Evolutionary conservation across 257 asterid genomes (phyloP).

Genomic region (Capsicum pubescens): DNA sequence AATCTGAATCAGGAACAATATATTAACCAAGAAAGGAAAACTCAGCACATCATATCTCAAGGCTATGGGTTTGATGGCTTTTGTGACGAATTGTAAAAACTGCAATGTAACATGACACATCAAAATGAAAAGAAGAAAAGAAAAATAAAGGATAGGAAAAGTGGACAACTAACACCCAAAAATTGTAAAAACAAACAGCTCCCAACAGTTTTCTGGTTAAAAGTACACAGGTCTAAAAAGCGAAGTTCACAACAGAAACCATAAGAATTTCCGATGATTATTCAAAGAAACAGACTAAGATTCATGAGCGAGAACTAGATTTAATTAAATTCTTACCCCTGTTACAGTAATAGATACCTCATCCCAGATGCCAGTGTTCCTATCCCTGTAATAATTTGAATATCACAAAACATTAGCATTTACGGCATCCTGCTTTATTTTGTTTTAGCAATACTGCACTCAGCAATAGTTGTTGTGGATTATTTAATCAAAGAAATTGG

Average conservation of each 20-base stretch:
- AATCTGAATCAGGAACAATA: conserved; percentile 40
- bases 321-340: conserved; percentile 66
- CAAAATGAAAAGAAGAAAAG: neutral
- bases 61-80: conserved; percentile 2
- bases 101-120: neutral
- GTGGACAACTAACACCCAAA: neutral
- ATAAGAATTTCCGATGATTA: neutral
- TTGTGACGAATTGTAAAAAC: neutral
- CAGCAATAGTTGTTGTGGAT: neutral
- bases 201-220: neutral
- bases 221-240: neutral
- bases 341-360: conserved; percentile 89
- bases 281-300: conserved; percentile 9
- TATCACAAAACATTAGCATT: conserved; percentile 18
- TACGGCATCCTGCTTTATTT: neutral
- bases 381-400: conserved; percentile 65
- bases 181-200: neutral
- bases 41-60: neutral
- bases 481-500: conserved; percentile 5
- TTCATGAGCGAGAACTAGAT: conserved; percentile 27
- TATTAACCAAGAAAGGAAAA: neutral
- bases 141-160: neutral
- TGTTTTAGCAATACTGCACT: conserved; percentile 5
- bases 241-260: neutral
- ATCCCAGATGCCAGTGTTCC: conserved; percentile 99